A percentile compares a stretch with the other conserved stretches of the same genome.
These are phyloP conservation scores for Suhomyces taliae DNA, from an alignment of 1,139 yeast genomes.

Conservation along the genomic window DNA sequence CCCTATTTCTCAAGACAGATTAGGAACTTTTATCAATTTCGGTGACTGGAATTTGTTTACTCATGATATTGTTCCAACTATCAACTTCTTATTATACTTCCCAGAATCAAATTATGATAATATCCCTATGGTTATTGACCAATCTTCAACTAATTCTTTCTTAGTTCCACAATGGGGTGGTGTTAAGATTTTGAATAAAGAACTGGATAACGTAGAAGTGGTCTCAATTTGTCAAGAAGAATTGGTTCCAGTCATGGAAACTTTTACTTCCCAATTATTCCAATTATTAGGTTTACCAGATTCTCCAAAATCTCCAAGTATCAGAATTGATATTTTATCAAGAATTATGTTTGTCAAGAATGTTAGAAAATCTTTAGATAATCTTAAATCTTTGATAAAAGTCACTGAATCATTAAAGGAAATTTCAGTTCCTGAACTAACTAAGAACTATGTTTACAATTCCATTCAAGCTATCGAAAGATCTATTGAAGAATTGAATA, in stretches of 20 bases:
- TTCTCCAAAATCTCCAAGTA: conserved; percentile 51
- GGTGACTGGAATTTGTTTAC: conserved; percentile 75
- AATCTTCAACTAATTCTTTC: conserved; percentile 63
- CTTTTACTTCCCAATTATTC: conserved; percentile 73
- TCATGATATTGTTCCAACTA: conserved; percentile 58
- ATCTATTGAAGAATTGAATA: conserved; percentile 31
- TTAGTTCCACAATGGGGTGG: conserved; percentile 94
- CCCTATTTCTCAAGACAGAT: conserved; percentile 40
- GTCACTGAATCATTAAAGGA: conserved; percentile 67
- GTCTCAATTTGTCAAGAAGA: conserved; percentile 41
- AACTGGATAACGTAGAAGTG: conserved; percentile 23
- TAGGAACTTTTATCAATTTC: conserved; percentile 71
- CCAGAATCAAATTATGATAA: conserved; percentile 47
- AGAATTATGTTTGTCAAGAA: conserved; percentile 60
- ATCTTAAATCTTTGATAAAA: conserved; percentile 68
- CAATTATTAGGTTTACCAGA: conserved; percentile 69
- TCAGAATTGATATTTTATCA: conserved; percentile 66
- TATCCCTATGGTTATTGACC: conserved; percentile 45
- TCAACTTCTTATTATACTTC: conserved; percentile 67
- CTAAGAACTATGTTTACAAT: conserved; percentile 46
- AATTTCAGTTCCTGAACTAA: conserved; percentile 78
- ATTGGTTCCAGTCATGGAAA: conserved; percentile 60
- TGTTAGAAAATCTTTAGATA: conserved; percentile 48
- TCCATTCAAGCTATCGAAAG: conserved; percentile 36
- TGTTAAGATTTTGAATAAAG: conserved; percentile 50